Base-by-base conservation (phyloP, 2,329 filamentous ascomycete species). In the Blumeria graminis region DNA sequence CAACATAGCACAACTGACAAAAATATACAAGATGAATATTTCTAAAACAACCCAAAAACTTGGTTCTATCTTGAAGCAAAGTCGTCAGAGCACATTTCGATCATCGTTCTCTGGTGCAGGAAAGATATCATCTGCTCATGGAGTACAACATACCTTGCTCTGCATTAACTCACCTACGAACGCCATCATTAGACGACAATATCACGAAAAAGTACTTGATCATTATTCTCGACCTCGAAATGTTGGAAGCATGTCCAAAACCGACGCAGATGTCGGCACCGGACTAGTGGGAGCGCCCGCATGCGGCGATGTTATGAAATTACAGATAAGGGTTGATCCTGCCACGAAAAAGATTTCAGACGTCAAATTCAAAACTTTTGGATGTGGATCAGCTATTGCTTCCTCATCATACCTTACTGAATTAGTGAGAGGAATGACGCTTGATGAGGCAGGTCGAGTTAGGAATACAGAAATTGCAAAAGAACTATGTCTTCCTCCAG, bases 401-500 rank as follows among this genome's bases (percentile, higher is more conserved):
- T 90, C 84, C 61, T 93, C 85, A 58, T 92, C 84, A 67, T 98
- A 98, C 69, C 72, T 98, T 65, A 98, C 92, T 8, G 88, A 94
- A 71, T 74, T 98, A 58, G 89, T 98, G 60, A 80, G 87, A 61
- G 92, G 92, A 59, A 98, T 96, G 90, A 94, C 84, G 13, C 71
- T 98, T 62, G 92, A 98, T 64, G 87, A 98, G 69, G 92, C 93
- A 36, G 81, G 82, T 56, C 83, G 84, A 72, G 86, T 98, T 64
- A 84, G 87, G 73, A 98, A 98, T 72, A 94, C 90, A 3, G 89
- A 98, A 71, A 98, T 98, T 67, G 92, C 92, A 39, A 93, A 94
- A 75, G 93, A 98, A 72, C 75, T 95, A 57, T 92, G 86, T 67
- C 71, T 92, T 66, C 87, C 86, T 38, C 86, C 87, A 59, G 86